These are phyloP conservation scores for Boletus reticulatus DNA, from an alignment of 768 basidiomycete genomes.

Conservation along the genomic window DNA sequence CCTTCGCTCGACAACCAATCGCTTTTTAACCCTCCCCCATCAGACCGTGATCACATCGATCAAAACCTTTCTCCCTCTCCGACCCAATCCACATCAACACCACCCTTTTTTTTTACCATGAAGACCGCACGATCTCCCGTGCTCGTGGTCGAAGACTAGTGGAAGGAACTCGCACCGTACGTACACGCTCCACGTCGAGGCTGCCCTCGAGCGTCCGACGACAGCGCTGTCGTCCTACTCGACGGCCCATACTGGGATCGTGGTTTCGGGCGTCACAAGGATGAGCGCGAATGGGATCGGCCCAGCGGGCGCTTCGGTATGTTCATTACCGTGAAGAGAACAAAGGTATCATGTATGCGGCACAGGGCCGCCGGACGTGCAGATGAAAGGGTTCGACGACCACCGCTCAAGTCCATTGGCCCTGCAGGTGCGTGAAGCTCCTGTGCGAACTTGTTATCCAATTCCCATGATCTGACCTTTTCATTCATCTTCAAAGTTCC, in stretches of 20 bases:
- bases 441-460: no score
- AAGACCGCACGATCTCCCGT: slow-evolving; percentile 27
- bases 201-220: slow-evolving; percentile 20
- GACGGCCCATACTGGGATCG: background rate
- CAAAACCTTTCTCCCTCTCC: slow-evolving; percentile 15
- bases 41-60: slow-evolving; percentile 25
- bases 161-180: slow-evolving; percentile 31
- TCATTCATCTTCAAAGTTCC: no score
- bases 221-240: slow-evolving; percentile 12
- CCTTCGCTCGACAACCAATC: background rate
- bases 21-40: background rate
- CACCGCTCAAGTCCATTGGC: no score
- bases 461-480: no score
- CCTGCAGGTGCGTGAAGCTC: no score
- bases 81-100: slow-evolving; percentile 19
- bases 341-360: no score
- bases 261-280: no score
- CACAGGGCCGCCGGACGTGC: no score
- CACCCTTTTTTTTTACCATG: slow-evolving; percentile 28
- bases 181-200: slow-evolving; percentile 32
- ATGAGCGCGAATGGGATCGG: no score
- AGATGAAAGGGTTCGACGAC: no score
- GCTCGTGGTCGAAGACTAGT: slow-evolving; percentile 31
- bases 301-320: no score
- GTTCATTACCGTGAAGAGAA: no score